Evolutionary conservation across 148 eudicot species (phyloP).

Genomic region (Amaranthus hypochondriacus): DNA sequence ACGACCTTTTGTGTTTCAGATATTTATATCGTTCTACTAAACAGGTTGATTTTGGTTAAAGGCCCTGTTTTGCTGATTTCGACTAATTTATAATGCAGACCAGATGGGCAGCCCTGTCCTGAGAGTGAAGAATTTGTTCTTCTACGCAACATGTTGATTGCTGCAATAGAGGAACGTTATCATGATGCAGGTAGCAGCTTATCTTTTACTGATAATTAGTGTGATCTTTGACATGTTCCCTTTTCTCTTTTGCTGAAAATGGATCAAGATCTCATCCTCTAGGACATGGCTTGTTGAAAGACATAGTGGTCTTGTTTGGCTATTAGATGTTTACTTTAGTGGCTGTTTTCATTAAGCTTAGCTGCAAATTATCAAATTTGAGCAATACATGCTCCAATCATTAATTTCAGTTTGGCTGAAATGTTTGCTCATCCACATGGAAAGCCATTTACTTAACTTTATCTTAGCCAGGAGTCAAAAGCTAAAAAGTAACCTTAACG

Average conservation of each 20-base stretch:
- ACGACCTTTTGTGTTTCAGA: no score
- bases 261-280: background rate
- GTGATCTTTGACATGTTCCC: background rate
- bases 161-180: constrained; percentile 83
- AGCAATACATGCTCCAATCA: no score
- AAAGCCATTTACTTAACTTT: no score
- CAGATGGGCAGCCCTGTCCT: constrained; percentile 69
- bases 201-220: background rate
- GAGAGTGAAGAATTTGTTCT: constrained; percentile 76
- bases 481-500: no score
- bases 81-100: constrained; percentile 39
- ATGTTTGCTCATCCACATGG: no score
- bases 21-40: no score
- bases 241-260: background rate
- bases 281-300: background rate
- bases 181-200: constrained; percentile 65
- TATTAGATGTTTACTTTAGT: no score
- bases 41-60: no score
- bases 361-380: no score
- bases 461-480: no score
- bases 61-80: background rate
- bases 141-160: constrained; percentile 78
- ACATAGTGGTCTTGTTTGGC: background rate
- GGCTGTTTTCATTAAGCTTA: no score
- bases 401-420: no score